phyloP scores from a whole-genome alignment of 257 asterid genomes.

The Rauvolfia tetraphylla region DNA sequence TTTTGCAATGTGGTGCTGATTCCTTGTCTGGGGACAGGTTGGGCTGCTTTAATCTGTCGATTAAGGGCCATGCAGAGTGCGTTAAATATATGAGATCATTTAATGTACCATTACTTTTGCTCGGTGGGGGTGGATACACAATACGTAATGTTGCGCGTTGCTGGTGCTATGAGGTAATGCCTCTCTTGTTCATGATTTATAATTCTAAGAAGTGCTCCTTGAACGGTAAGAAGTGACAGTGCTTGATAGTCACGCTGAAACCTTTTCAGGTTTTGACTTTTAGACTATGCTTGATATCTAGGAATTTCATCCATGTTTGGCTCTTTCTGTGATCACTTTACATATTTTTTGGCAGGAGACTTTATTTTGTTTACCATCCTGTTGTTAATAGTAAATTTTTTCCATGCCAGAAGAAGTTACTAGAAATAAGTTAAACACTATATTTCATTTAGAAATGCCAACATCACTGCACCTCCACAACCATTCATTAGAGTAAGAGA shows the following conservation, averaged over 20 bases:
- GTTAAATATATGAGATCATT: slow-evolving; percentile 42
- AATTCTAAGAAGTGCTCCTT: not conserved
- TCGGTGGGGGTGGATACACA: slow-evolving; percentile 48
- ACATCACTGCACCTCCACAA: not conserved
- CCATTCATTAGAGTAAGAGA: too few relatives aligned
- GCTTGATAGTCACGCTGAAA: not conserved
- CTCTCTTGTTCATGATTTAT: not conserved
- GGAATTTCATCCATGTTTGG: not conserved
- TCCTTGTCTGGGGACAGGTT: slow-evolving; percentile 41
- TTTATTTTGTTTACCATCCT: not conserved
- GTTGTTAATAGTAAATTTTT: not conserved
- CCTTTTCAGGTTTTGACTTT: not conserved
- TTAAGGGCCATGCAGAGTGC: slow-evolving; percentile 43
- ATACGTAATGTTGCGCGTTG: slow-evolving; percentile 45
- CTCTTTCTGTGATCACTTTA: not conserved
- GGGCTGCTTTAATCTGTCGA: slow-evolving; percentile 43
- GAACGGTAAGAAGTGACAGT: not conserved
- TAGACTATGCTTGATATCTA: not conserved
- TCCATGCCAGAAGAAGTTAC: not conserved
- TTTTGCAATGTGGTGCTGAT: slow-evolving; percentile 44
- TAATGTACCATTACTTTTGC: slow-evolving; percentile 35
- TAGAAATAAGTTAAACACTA: not conserved
- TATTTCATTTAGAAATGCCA: not conserved
- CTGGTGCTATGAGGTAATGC: slow-evolving; percentile 43
- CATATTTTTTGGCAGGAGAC: not conserved